Evolutionary conservation across 192 early-diverging fungal genomes (phyloP).

Genomic region (Coemansia sp.): DNA sequence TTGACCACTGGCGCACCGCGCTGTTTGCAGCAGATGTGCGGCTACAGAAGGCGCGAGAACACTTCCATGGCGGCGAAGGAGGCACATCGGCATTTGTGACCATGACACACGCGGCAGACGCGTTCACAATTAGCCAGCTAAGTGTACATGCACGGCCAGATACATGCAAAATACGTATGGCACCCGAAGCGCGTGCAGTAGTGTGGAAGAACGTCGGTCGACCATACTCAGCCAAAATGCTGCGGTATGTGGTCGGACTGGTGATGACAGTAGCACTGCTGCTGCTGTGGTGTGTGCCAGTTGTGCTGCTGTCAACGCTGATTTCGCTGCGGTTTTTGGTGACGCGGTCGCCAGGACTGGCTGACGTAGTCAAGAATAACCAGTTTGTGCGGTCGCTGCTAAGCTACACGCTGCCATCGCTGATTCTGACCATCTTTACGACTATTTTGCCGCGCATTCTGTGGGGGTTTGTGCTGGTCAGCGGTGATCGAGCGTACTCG

Average conservation of each 20-base stretch:
- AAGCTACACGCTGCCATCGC: conserved; percentile 68
- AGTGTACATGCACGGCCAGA: conserved; percentile 64
- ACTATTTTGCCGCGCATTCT: conserved; percentile 67
- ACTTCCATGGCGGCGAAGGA: conserved; percentile 3
- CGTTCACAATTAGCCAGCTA: conserved; percentile 65
- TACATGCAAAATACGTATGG: conserved; percentile 58
- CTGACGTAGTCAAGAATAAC: conserved; percentile 57
- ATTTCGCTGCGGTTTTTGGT: conserved; percentile 63
- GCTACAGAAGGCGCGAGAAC: conserved; percentile 38
- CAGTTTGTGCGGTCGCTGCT: conserved; percentile 62
- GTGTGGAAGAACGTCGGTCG: conserved; percentile 67
- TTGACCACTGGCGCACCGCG: conserved; percentile 59
- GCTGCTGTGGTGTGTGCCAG: conserved; percentile 74
- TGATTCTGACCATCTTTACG: conserved; percentile 71
- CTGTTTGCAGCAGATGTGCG: conserved; percentile 58
- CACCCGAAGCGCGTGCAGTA: conserved; percentile 73
- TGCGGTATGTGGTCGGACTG: conserved; percentile 59
- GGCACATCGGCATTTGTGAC: conserved; percentile 72
- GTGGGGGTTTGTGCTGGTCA: conserved; percentile 45
- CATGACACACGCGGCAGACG: conserved; percentile 64
- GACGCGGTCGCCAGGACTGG: conserved; percentile 61
- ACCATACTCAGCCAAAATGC: conserved; percentile 56
- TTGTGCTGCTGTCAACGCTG: conserved; percentile 65
- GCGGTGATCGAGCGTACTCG: conserved; percentile 44
- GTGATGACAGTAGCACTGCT: conserved; percentile 62